Base-by-base conservation (phyloP, 2,329 filamentous ascomycete genomes). In the Magnaporthales sp. region DNA sequence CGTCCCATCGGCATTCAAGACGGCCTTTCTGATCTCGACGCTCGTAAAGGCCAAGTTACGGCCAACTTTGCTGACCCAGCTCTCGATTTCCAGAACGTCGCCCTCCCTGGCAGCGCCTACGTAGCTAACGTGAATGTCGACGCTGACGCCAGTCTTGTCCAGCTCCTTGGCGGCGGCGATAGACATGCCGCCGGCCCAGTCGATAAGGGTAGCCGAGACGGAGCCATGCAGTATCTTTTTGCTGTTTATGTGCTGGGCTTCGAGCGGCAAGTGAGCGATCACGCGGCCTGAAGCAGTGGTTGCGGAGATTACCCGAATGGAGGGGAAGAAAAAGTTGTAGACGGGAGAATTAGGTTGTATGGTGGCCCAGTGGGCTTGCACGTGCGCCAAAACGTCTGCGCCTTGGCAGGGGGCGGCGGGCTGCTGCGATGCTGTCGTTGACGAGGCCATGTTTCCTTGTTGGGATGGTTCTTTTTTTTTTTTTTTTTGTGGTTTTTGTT, bases 41-140 rank as follows among this genome's bases (percentile, higher is more conserved):
- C 81, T 85, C 4, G 89, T 91, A 74, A 90, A 92, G 0, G 86
- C 90, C 73, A 93, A 73, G 54, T 83, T 87, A 8, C 85, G 83
- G 0, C 90, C 90, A 1, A 91, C 86, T 70, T 86, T 88, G 69
- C 89, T 85, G 6, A 87, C 86, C 68, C 78, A 82, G 24, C 87
- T 86, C 73, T 89, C 85, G 66, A 92, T 86, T 79, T 91, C 88
- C 38, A 93, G 80, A 70, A 80, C 81, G 68, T 92, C 90, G 15
- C 88, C 89, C 29, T 83, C 80, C 62, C 80, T 80, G 1, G 89
- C 90, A 3, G 84, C 84, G 51, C 84, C 83, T 66, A 90, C 79
- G 71, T 91, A 93, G 64, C 84, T 87, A 68, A 91, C 83, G 76
- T 92, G 89, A 74, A 93, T 92, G 75, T 93, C 90, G 46, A 89